Percentiles rank a stretch among this genome's conserved stretches.
phyloP scores from a whole-genome alignment of 805 yeast genomes.

The Grigorovia yakushimaensis region DNA sequence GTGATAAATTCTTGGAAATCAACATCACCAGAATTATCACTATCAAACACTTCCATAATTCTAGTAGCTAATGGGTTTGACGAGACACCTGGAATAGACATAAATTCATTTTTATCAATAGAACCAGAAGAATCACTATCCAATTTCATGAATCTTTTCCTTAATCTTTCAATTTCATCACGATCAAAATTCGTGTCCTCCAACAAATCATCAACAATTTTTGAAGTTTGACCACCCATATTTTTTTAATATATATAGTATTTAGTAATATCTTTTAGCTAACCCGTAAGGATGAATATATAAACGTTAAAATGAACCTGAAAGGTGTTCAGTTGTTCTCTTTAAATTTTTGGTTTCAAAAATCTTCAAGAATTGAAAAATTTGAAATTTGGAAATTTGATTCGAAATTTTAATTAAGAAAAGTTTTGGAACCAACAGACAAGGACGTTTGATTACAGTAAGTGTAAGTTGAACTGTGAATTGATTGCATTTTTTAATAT shows the following conservation, averaged over 20 bases:
- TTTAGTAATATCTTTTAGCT: not conserved
- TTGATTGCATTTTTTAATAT: no score
- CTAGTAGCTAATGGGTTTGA: constrained; percentile 84
- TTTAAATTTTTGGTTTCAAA: no score
- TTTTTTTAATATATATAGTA: not conserved
- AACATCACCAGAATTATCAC: constrained; percentile 83
- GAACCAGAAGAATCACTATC: constrained; percentile 91
- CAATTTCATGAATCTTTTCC: constrained; percentile 88
- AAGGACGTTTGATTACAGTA: no score
- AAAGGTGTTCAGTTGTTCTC: no score
- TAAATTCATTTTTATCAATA: constrained; percentile 81
- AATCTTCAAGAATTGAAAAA: no score
- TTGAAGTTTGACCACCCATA: constrained; percentile 58
- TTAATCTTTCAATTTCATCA: constrained; percentile 84
- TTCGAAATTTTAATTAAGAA: no score
- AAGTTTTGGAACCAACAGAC: no score
- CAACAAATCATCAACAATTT: constrained; percentile 54
- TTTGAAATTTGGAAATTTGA: no score
- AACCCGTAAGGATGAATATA: no score
- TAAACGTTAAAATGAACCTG: no score
- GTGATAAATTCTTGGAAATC: constrained; percentile 92
- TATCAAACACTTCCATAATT: constrained; percentile 88
- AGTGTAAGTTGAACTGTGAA: no score
- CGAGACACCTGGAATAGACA: constrained; percentile 86
- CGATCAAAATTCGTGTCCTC: constrained; percentile 81